Conservation (phyloP, 768 basidiomycete genomes). For the Lactarius sp. region DNA sequence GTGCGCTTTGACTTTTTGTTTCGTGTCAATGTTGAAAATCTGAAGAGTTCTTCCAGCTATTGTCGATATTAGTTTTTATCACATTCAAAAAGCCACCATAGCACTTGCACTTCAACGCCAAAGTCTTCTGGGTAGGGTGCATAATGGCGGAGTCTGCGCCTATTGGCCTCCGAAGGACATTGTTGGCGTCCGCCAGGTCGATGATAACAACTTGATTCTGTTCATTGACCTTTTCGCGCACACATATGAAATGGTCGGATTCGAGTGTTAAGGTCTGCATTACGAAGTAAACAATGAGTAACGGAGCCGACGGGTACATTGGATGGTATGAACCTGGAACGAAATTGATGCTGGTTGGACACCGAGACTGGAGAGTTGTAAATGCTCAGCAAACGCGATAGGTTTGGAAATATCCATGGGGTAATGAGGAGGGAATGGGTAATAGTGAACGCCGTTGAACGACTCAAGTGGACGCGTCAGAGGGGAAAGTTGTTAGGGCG, state of each 20-base stretch:
- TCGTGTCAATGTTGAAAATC: constrained; percentile 96
- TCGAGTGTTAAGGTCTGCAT: constrained; percentile 85
- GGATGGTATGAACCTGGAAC: constrained; percentile 69
- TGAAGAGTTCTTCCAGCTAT: constrained; percentile 91
- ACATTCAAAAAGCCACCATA: neutral
- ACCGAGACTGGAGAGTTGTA: constrained; percentile 92
- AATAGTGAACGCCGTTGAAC: constrained; percentile 17
- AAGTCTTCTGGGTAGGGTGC: constrained; percentile 95
- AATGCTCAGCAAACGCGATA: constrained; percentile 84
- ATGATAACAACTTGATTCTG: constrained; percentile 99
- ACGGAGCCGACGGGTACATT: constrained; percentile 1
- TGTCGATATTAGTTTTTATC: constrained; percentile 7
- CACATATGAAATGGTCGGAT: constrained; percentile 97
- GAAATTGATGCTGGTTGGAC: constrained; percentile 96
- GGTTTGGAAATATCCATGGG: constrained; percentile 53
- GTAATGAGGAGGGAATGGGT: neutral
- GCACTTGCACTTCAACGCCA: constrained; percentile 81
- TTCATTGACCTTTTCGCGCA: constrained; percentile 92
- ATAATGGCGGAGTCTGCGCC: constrained; percentile 99
- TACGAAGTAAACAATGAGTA: neutral
- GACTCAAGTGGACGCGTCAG: constrained; percentile 18
- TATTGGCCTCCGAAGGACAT: constrained; percentile 92
- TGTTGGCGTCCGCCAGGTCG: constrained; percentile 95
- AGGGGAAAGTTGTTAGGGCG: constrained; percentile 2
- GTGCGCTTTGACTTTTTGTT: constrained; percentile 97